These are phyloP conservation scores for Magnolia officinalis DNA, from an alignment of 164 flowering plant genomes.

Conservation along the genomic window DNA sequence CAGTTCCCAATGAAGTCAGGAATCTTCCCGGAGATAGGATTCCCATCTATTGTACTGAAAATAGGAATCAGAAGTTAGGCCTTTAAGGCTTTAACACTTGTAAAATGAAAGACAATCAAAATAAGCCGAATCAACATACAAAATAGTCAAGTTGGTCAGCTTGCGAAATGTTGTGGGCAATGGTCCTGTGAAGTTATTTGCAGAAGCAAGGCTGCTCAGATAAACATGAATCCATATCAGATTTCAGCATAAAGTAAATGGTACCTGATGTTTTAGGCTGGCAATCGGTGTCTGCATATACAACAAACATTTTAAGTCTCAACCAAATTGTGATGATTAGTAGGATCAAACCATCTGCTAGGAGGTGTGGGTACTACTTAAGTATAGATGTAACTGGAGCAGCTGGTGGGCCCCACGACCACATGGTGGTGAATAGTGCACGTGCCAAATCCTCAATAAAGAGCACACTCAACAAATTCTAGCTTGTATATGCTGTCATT, in stretches of 20 bases:
- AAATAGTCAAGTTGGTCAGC: constrained; percentile 37
- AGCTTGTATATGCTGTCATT: not conserved
- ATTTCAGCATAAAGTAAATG: not conserved
- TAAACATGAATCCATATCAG: not conserved
- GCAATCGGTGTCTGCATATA: not conserved
- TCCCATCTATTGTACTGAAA: constrained; percentile 84
- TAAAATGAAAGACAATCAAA: not conserved
- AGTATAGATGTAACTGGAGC: not conserved
- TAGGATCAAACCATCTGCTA: not conserved
- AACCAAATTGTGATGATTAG: not conserved
- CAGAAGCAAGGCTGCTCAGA: constrained; percentile 29
- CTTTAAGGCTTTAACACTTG: not conserved
- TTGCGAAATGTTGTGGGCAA: constrained; percentile 43
- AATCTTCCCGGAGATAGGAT: constrained; percentile 55
- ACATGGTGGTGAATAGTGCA: not conserved
- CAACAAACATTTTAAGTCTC: not conserved
- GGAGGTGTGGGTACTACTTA: not conserved
- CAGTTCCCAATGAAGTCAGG: constrained; percentile 78
- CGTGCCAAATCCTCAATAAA: not conserved
- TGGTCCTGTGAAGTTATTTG: constrained; percentile 49
- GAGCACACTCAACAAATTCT: too few species aligned
- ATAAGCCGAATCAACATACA: constrained; percentile 34
- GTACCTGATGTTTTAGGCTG: not conserved
- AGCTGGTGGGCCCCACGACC: not conserved
- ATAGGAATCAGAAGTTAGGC: constrained; percentile 7